Base-by-base conservation (phyloP, 352 stramenopile species). In the Elongisporangium undulatum region DNA sequence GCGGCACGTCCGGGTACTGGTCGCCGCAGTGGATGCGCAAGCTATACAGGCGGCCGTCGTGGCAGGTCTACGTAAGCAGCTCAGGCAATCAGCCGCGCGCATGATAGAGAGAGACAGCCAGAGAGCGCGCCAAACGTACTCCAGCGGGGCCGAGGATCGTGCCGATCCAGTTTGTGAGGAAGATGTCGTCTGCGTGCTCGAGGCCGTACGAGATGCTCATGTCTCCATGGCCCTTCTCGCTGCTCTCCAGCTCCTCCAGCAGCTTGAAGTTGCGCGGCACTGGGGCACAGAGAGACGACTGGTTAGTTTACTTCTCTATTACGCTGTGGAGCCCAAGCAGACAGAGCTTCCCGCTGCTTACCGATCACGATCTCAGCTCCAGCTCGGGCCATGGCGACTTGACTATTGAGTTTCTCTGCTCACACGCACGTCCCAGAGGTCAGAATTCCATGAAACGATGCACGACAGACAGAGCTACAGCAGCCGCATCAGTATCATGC, bases 81-180 rank as follows among this genome's bases (percentile, higher is more conserved):
- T 15, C 3, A 45, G 52, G 34, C 2, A 17, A 17, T 45, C 34
- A 45, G 34, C 34, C 13, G 34, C 13, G 4, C 13, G 6, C 7
- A 45, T 13, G 20, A 45, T 51, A 39, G 26, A 45, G 13, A 24
- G 19, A 52, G 19, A 19, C 24, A 49, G 16, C 29, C 20, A 15
- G 19, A 63, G 26, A 48, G 29, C 9, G 17, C 53, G 29, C 71
- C 55, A 29, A 20, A 88, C 79, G 87, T 80, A 99, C 96, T 61
- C 92, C 93, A 59, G 88, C 88, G 57, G 96, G 95, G 60, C 97
- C 97, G 15, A 99, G 87, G 74, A 99, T 99, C 38, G 95, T 97
- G 63, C 93, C 97, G 73, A 99, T 98, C 97, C 97, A 99, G 70
- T 98, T 95, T 66, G 92, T 97, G 62, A 99, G 85, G 77, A 99